A percentile compares a stretch with the other conserved stretches of the same genome.
Evolutionary conservation across 768 basidiomycete species (phyloP).

Genomic region (Gymnopilus dilepis): DNA sequence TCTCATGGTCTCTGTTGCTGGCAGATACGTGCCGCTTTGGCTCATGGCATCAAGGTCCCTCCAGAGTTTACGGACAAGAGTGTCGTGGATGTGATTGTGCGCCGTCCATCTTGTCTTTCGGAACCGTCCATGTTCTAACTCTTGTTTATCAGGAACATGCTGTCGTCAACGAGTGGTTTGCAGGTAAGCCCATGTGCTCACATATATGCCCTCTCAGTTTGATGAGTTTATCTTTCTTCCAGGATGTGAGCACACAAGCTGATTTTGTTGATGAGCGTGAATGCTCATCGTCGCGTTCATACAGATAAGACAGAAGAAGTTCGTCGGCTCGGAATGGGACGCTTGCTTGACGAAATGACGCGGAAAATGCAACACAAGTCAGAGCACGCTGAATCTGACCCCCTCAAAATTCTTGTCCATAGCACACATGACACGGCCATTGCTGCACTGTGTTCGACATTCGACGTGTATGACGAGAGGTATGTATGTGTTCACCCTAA

Average conservation of each 20-base stretch:
- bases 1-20: background rate
- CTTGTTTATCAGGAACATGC: constrained; percentile 60
- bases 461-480: constrained; percentile 78
- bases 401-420: constrained; percentile 69
- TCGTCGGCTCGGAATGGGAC: constrained; percentile 78
- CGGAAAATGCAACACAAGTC: constrained; percentile 66
- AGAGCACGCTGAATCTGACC: constrained; percentile 46
- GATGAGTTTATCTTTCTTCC: background rate
- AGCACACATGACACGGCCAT: constrained; percentile 76
- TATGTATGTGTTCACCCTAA: constrained; percentile 31
- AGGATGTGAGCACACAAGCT: constrained; percentile 43
- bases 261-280: background rate
- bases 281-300: background rate
- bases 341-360: constrained; percentile 67
- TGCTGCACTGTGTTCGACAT: constrained; percentile 63
- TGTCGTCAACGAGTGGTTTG: constrained; percentile 81
- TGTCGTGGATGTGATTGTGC: constrained; percentile 63
- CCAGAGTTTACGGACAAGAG: constrained; percentile 70
- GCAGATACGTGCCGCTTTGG: constrained; percentile 69
- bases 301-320: constrained; percentile 57
- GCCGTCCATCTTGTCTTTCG: constrained; percentile 17
- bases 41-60: constrained; percentile 75
- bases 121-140: background rate
- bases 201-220: background rate
- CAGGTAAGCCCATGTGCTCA: constrained; percentile 41